Conservation (phyloP, 176 grass and related monocot genomes). For the Tillandsia fasciculata region DNA sequence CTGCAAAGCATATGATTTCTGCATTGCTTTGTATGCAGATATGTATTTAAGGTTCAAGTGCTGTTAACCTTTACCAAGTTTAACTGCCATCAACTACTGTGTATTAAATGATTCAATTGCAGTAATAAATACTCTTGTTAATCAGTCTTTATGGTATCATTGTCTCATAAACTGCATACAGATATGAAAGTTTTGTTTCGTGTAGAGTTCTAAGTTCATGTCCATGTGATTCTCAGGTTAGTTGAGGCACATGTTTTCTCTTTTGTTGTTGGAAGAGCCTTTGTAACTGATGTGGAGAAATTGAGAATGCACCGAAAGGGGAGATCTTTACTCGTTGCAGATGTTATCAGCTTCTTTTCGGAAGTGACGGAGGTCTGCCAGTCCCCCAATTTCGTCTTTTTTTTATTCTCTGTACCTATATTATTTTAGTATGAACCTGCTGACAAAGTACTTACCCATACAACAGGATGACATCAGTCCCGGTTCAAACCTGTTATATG, state of each 20-base stretch:
- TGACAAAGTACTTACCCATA: constrained; percentile 18
- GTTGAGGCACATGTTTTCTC: constrained; percentile 98
- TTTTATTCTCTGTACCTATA: not conserved
- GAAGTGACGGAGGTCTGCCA: constrained; percentile 69
- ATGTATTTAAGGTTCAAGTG: not conserved
- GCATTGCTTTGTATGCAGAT: not conserved
- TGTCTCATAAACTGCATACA: not conserved
- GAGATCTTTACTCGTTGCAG: constrained; percentile 66
- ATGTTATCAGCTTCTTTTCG: constrained; percentile 83
- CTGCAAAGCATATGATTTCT: not conserved
- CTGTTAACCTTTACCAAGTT: not conserved
- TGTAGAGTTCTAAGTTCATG: too few species aligned
- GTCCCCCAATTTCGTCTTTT: constrained; percentile 10
- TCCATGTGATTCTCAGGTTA: constrained; percentile 46
- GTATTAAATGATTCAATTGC: not conserved
- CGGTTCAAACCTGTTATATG: constrained; percentile 92
- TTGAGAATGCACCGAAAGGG: constrained; percentile 83
- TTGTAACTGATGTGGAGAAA: constrained; percentile 97
- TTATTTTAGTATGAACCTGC: not conserved
- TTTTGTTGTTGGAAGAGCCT: constrained; percentile 99
- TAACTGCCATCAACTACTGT: not conserved
- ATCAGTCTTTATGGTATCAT: not conserved
- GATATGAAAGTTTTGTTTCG: not conserved
- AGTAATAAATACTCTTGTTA: not conserved
- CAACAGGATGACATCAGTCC: constrained; percentile 74